Evolutionary conservation across 1,139 yeast species (phyloP).

Genomic region (Pichia sp.): DNA sequence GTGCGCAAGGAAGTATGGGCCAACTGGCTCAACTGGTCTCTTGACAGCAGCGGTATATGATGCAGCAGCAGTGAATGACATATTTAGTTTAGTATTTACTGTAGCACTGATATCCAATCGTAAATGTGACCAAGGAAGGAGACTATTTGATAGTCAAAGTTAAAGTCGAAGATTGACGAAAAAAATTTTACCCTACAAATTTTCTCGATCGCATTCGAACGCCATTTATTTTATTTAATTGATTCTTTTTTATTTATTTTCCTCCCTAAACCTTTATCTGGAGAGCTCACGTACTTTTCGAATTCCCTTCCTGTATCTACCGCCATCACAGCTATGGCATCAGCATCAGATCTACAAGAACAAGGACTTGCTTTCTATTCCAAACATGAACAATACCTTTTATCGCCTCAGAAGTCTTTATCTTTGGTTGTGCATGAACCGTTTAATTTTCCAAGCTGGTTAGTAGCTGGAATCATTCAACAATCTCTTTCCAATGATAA

Average conservation of each 20-base stretch:
- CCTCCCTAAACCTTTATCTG: no score
- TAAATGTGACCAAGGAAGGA: no score
- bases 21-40: slow-evolving; percentile 94
- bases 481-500: slow-evolving; percentile 34
- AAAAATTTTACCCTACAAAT: no score
- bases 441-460: slow-evolving; percentile 69
- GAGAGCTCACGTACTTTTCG: no score
- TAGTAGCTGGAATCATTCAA: slow-evolving; percentile 46
- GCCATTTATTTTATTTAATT: no score
- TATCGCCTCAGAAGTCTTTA: slow-evolving; percentile 31
- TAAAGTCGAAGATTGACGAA: no score
- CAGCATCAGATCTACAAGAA: slow-evolving; percentile 12
- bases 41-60: slow-evolving; percentile 58
- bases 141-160: no score
- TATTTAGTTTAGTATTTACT: background rate
- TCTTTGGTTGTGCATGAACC: slow-evolving; percentile 51
- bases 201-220: no score
- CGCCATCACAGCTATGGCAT: slow-evolving; percentile 2
- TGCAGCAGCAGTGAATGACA: slow-evolving; percentile 39
- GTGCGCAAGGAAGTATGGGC: slow-evolving; percentile 91
- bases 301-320: no score
- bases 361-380: slow-evolving; percentile 38
- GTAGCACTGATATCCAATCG: background rate
- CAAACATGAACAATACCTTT: slow-evolving; percentile 43
- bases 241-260: no score